Percentiles rank a stretch among this genome's conserved stretches.
phyloP scores from a whole-genome alignment of 208 protist genomes.

The Trypanosoma boissoni region DNA sequence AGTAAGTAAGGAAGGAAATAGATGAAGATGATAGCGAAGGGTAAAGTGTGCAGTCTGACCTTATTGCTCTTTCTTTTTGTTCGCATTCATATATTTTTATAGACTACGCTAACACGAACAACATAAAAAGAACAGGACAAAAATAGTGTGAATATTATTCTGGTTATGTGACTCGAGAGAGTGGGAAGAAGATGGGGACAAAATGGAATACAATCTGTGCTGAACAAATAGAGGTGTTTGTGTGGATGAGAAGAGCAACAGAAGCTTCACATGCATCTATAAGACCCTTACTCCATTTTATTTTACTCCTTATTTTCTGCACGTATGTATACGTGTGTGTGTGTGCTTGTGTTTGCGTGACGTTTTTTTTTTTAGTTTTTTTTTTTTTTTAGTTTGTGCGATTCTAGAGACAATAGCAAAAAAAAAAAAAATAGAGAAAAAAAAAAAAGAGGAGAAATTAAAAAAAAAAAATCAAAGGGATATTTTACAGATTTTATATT shows the following conservation, averaged over 20 bases:
- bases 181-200: neutral
- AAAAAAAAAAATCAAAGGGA: neutral
- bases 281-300: too few relatives aligned
- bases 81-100: neutral
- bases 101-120: neutral
- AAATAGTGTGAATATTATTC: too few relatives aligned
- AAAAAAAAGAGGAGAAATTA: neutral
- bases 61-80: neutral
- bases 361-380: slow-evolving; percentile 8
- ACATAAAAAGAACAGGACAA: slow-evolving; percentile 1
- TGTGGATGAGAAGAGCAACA: too few relatives aligned
- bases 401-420: neutral
- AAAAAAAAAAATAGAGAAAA: neutral
- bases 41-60: too few relatives aligned
- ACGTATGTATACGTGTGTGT: slow-evolving; percentile 2
- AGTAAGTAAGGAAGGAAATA: neutral
- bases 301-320: neutral
- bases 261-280: too few relatives aligned
- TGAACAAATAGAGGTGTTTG: too few relatives aligned
- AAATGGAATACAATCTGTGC: too few relatives aligned
- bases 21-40: too few relatives aligned
- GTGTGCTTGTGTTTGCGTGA: neutral
- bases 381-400: slow-evolving; percentile 11
- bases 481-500: slow-evolving; percentile 1
- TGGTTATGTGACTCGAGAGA: too few relatives aligned